A percentile compares a stretch with the other conserved stretches of the same genome.
Conservation (phyloP, 2,329 filamentous ascomycete genomes). For the Ceratocystis eucalypticola region DNA sequence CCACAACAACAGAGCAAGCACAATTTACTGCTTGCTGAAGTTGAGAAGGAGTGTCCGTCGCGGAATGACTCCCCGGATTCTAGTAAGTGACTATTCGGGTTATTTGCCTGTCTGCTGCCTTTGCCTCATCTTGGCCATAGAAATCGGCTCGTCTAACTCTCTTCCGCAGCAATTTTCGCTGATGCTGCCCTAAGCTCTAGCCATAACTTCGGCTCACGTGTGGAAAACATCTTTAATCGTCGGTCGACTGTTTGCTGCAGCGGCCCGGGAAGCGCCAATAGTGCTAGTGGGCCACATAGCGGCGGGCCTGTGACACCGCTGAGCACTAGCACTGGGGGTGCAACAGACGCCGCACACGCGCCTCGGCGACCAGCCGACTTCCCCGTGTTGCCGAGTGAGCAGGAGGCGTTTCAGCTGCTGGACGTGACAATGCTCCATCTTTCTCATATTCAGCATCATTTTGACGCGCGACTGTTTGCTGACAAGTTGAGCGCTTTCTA, state of each 20-base stretch:
- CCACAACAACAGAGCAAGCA: background rate
- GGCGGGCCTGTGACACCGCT: conserved; percentile 13
- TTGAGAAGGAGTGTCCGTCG: conserved; percentile 10
- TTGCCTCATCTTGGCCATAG: too few species aligned
- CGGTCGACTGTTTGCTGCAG: conserved; percentile 12
- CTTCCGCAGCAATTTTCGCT: conserved; percentile 19
- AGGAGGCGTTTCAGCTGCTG: conserved; percentile 20
- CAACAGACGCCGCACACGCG: background rate
- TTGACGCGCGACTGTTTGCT: conserved; percentile 21
- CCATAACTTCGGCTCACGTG: conserved; percentile 21
- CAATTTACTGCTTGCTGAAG: conserved; percentile 4
- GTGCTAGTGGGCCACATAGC: background rate
- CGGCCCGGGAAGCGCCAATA: background rate
- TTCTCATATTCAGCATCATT: conserved; percentile 23
- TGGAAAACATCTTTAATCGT: conserved; percentile 20
- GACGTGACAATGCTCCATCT: conserved; percentile 22
- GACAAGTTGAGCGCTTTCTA: conserved; percentile 15
- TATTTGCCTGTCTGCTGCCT: background rate
- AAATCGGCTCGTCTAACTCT: background rate
- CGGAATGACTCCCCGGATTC: conserved; percentile 18
- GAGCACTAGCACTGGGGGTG: background rate
- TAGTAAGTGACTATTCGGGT: background rate
- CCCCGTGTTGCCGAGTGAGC: conserved; percentile 18
- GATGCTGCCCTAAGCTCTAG: conserved; percentile 20
- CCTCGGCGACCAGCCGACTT: conserved; percentile 5